phyloP scores from a whole-genome alignment of 2,329 filamentous ascomycete genomes.

The Didymella keratinophila region DNA sequence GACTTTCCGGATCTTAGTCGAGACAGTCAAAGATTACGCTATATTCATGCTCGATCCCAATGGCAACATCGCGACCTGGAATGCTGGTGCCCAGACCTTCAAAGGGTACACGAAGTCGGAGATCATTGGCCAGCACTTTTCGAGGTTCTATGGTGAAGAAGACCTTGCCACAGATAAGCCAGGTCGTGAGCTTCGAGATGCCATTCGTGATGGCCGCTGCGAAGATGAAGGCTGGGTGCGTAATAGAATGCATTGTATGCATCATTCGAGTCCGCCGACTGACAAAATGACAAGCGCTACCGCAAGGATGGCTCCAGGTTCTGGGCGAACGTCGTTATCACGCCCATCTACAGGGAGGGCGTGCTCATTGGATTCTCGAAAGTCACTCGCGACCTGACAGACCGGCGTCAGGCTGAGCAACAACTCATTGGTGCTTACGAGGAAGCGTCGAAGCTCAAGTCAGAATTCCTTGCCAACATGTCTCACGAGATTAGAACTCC shows the following conservation, averaged over 20 bases:
- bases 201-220: slow-evolving; percentile 62
- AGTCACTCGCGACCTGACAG: slow-evolving; percentile 65
- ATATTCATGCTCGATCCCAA: slow-evolving; percentile 68
- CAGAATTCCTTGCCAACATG: slow-evolving; percentile 69
- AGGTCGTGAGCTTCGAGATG: slow-evolving; percentile 60
- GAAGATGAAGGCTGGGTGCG: slow-evolving; percentile 64
- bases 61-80: slow-evolving; percentile 67
- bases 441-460: slow-evolving; percentile 69
- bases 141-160: slow-evolving; percentile 63
- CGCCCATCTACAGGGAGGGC: slow-evolving; percentile 61
- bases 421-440: slow-evolving; percentile 65
- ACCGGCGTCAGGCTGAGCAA: slow-evolving; percentile 63
- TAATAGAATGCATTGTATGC: no score
- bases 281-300: slow-evolving; percentile 52
- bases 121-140: slow-evolving; percentile 67
- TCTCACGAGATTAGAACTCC: slow-evolving; percentile 70
- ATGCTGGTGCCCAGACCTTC: slow-evolving; percentile 62
- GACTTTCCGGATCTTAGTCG: slow-evolving; percentile 67
- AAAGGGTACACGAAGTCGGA: slow-evolving; percentile 65
- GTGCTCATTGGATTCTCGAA: slow-evolving; percentile 66
- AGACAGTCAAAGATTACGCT: slow-evolving; percentile 68
- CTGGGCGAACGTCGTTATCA: slow-evolving; percentile 68
- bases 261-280: no score
- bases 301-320: slow-evolving; percentile 66
- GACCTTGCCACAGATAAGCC: slow-evolving; percentile 61